Conservation (phyloP, 805 yeast species). For the Ogataea methanolica region DNA sequence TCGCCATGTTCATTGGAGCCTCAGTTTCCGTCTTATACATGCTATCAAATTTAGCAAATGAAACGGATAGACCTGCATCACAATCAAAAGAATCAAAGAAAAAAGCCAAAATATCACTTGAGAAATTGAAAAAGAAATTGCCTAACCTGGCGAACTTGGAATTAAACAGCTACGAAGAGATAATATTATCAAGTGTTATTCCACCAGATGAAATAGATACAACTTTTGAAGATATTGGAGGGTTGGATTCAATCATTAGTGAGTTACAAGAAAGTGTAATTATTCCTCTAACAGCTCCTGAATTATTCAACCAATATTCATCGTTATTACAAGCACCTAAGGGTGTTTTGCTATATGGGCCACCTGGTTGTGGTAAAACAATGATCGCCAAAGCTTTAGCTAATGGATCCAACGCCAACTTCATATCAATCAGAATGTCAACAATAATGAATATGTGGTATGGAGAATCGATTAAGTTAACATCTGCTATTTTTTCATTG, state of each 20-base stretch:
- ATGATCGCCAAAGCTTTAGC: conserved; percentile 97
- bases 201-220: conserved; percentile 80
- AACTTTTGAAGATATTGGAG: conserved; percentile 82
- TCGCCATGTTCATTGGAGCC: conserved; percentile 38
- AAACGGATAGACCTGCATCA: conserved; percentile 29
- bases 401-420: conserved; percentile 84
- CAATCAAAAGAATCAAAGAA: conserved; percentile 57
- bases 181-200: conserved; percentile 72
- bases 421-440: conserved; percentile 87
- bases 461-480: conserved; percentile 92
- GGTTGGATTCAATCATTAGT: conserved; percentile 73
- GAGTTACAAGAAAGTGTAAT: conserved; percentile 86
- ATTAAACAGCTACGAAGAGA: conserved; percentile 69
- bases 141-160: conserved; percentile 50
- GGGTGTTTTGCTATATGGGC: conserved; percentile 89
- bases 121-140: conserved; percentile 51
- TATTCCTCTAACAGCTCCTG: conserved; percentile 80
- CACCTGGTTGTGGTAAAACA: conserved; percentile 98
- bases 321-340: conserved; percentile 80
- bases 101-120: conserved; percentile 52
- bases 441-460: conserved; percentile 96
- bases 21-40: conserved; percentile 51
- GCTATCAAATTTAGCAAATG: conserved; percentile 27
- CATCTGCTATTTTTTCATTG: conserved; percentile 85
- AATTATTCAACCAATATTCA: conserved; percentile 64